phyloP scores from a whole-genome alignment of 1,284 basidiomycete species.

The Xerocomus tenax region DNA sequence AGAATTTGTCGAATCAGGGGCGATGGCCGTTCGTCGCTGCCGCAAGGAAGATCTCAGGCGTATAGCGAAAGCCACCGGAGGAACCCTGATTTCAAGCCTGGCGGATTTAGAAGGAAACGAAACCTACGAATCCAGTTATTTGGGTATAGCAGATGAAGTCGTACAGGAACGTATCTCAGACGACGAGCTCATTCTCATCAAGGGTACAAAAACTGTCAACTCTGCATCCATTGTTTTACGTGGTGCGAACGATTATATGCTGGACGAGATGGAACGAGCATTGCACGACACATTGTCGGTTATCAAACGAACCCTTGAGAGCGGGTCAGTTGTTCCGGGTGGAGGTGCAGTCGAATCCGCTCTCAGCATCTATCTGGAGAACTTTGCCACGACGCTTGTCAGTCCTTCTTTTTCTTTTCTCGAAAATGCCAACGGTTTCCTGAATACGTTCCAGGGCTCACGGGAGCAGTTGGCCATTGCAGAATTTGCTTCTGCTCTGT shows the following conservation, averaged over 20 bases:
- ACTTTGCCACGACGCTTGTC: slow-evolving; percentile 95
- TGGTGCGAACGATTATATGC: slow-evolving; percentile 98
- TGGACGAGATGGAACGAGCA: slow-evolving; percentile 98
- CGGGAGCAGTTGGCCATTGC: slow-evolving; percentile 98
- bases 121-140: slow-evolving; percentile 85
- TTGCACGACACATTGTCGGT: slow-evolving; percentile 92
- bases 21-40: slow-evolving; percentile 96
- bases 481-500: slow-evolving; percentile 89
- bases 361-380: slow-evolving; percentile 95
- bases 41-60: slow-evolving; percentile 95
- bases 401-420: slow-evolving; percentile 25
- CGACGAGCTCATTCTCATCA: slow-evolving; percentile 94
- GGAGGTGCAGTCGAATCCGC: slow-evolving; percentile 98
- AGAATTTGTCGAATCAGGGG: slow-evolving; percentile 98
- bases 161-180: slow-evolving; percentile 96
- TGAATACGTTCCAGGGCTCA: slow-evolving; percentile 61
- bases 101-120: slow-evolving; percentile 98
- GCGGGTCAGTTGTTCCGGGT: slow-evolving; percentile 91
- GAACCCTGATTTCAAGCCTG: slow-evolving; percentile 84
- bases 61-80: slow-evolving; percentile 96
- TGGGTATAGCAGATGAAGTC: slow-evolving; percentile 92
- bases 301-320: slow-evolving; percentile 96
- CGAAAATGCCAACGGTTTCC: not conserved
- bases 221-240: slow-evolving; percentile 90
- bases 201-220: slow-evolving; percentile 94